Percentiles rank a stretch among this genome's conserved stretches.
These are phyloP conservation scores for Blastobotrys serpentis DNA, from an alignment of 1,139 yeast species.

Conservation along the genomic window DNA sequence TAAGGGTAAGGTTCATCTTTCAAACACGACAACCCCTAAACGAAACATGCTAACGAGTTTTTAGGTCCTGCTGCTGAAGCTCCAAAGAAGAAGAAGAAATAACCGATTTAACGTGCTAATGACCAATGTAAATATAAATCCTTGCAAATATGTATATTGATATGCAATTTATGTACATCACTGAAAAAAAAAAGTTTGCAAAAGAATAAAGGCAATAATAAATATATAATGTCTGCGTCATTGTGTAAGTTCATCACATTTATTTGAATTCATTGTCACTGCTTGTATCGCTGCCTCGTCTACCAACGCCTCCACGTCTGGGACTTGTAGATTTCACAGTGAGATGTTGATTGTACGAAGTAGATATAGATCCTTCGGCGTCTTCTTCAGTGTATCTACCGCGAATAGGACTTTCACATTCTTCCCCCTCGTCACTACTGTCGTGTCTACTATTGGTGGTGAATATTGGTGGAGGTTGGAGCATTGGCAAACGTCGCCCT, in stretches of 20 bases:
- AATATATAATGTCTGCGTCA: slow-evolving; percentile 2
- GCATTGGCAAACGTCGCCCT: slow-evolving; percentile 7
- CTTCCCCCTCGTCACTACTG: slow-evolving; percentile 8
- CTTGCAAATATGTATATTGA: neutral
- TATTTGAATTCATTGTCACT: too few relatives aligned
- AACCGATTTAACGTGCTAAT: slow-evolving; percentile 4
- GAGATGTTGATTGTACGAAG: slow-evolving; percentile 14
- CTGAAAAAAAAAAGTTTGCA: slow-evolving; percentile 16
- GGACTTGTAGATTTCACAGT: slow-evolving; percentile 22
- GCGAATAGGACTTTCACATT: slow-evolving; percentile 5
- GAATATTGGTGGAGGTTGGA: slow-evolving; percentile 4
- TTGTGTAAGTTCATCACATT: neutral
- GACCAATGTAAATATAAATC: slow-evolving; percentile 12
- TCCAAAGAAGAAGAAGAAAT: slow-evolving; percentile 22
- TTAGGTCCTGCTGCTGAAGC: slow-evolving; percentile 10
- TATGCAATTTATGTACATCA: slow-evolving; percentile 6
- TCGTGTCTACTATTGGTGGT: neutral
- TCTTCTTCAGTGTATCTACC: slow-evolving; percentile 5
- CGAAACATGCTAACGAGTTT: slow-evolving; percentile 1
- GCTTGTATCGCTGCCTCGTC: too few relatives aligned
- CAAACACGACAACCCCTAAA: neutral
- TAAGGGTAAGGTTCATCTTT: slow-evolving; percentile 20
- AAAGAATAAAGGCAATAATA: too few relatives aligned
- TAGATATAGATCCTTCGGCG: slow-evolving; percentile 2
- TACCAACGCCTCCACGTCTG: slow-evolving; percentile 11